phyloP scores from a whole-genome alignment of 78 protist genomes.

The Dictyostelium firmibasis region DNA sequence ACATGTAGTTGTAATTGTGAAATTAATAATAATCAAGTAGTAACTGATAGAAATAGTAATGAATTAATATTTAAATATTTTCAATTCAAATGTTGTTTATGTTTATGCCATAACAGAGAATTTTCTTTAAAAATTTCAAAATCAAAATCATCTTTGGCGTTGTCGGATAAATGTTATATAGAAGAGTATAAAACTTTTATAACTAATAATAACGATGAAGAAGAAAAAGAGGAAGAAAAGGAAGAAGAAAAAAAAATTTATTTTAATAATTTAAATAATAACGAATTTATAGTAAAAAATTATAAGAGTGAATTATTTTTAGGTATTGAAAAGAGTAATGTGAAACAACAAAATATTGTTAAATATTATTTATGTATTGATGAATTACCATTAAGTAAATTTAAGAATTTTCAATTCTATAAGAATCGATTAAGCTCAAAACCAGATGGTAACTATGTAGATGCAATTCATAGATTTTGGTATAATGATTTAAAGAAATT shows the following conservation, averaged over 20 bases:
- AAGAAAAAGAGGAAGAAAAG: background rate
- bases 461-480: background rate
- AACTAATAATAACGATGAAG: background rate
- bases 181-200: background rate
- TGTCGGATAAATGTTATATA: background rate
- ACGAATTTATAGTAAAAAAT: background rate
- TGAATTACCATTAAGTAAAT: background rate
- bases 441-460: background rate
- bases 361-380: background rate
- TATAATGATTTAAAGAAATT: background rate
- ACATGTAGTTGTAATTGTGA: slow-evolving; percentile 16
- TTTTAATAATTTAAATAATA: background rate
- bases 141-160: background rate
- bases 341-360: background rate
- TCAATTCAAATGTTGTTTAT: background rate
- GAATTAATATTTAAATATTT: background rate
- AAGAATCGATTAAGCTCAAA: background rate
- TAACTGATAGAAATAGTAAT: background rate
- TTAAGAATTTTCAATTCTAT: background rate
- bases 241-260: background rate
- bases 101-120: background rate
- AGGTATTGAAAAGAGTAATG: background rate
- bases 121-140: background rate
- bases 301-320: background rate
- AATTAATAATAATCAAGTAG: background rate